Evolutionary conservation across 179 eudicot genomes (phyloP).

Genomic region (Beta lomatogona): DNA sequence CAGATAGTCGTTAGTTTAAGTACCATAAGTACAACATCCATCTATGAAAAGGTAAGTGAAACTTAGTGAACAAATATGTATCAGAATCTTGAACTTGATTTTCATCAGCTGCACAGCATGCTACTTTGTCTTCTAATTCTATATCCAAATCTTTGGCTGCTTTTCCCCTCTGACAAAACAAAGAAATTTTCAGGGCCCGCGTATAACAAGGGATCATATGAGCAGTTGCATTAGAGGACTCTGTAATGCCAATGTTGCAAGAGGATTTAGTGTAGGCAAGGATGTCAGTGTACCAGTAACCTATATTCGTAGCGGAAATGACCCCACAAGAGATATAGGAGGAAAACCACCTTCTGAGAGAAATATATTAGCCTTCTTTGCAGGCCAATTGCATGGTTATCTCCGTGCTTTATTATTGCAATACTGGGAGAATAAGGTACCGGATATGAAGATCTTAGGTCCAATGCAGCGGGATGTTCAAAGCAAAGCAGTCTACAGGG

Average conservation of each 20-base stretch:
- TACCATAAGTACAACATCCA: neutral
- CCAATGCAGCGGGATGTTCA: slow-evolving; percentile 59
- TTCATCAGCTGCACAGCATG: neutral
- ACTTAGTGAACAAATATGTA: neutral
- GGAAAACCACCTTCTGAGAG: slow-evolving; percentile 65
- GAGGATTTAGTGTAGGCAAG: slow-evolving; percentile 66
- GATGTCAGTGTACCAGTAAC: slow-evolving; percentile 76
- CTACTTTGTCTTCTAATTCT: neutral
- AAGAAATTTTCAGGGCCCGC: slow-evolving; percentile 50
- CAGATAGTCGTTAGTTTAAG: neutral
- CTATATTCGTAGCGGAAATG: slow-evolving; percentile 50
- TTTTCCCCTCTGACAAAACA: slow-evolving; percentile 9
- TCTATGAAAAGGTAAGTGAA: neutral
- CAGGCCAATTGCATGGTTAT: slow-evolving; percentile 73
- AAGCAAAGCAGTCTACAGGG: slow-evolving; percentile 40
- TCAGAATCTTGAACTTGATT: neutral
- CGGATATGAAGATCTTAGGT: slow-evolving; percentile 70
- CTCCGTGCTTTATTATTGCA: slow-evolving; percentile 63
- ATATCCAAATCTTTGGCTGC: neutral
- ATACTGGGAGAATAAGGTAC: slow-evolving; percentile 62
- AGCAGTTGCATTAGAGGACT: slow-evolving; percentile 63
- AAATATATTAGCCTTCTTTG: slow-evolving; percentile 67
- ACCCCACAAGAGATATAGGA: slow-evolving; percentile 58
- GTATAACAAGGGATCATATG: slow-evolving; percentile 45
- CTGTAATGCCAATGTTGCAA: slow-evolving; percentile 66